Evolutionary conservation across 352 stramenopile species (phyloP), one percentile per base, ranked within the genome.

Genomic region (Thalassiosira delicatula): DNA sequence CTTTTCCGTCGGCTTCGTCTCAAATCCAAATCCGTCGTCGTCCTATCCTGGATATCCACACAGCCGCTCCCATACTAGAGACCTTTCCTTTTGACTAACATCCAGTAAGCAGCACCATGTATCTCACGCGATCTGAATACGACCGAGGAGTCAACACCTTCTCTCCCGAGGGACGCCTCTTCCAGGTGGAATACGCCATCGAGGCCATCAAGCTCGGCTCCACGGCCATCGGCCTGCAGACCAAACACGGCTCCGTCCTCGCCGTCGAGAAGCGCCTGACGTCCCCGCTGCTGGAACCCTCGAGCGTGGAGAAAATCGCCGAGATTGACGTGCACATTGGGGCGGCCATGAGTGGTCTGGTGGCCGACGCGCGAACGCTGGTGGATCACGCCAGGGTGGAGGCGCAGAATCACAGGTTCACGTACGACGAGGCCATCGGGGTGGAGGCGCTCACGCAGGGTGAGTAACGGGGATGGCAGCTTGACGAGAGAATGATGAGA

Each of bases 121-220:
- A 95, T 79, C 86, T 95, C 57, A 95, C 91, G 33, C 97, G 96
- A 84, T 98, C 95, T 62, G 97, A 99, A 92, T 99, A 99, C 88
- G 98, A 99, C 92, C 95, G 97, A 73, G 97, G 97, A 79, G 98
- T 99, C 33, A 99, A 99, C 93, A 99, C 97, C 25, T 99, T 99
- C 87, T 98, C 96, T 79, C 98, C 98, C 12, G 97, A 99, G 92
- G 98, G 98, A 54, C 95, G 98, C 82, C 94, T 99, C 35, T 99
- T 99, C 88, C 97, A 99, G 88, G 97, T 98, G 62, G 97, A 99
- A 84, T 99, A 99, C 86, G 97, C 97, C 67, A 99, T 99, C 72
- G 90, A 94, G 79, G 90, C 90, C 21, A 94, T 94, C 74, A 94
- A 94, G 94, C 95, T 99, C 53, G 98, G 98, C 21, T 99, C 97